Percentiles rank a stretch among this genome's conserved stretches.
phyloP scores from a whole-genome alignment of 192 early-diverging fungal genomes.

The Coemansia sp. region DNA sequence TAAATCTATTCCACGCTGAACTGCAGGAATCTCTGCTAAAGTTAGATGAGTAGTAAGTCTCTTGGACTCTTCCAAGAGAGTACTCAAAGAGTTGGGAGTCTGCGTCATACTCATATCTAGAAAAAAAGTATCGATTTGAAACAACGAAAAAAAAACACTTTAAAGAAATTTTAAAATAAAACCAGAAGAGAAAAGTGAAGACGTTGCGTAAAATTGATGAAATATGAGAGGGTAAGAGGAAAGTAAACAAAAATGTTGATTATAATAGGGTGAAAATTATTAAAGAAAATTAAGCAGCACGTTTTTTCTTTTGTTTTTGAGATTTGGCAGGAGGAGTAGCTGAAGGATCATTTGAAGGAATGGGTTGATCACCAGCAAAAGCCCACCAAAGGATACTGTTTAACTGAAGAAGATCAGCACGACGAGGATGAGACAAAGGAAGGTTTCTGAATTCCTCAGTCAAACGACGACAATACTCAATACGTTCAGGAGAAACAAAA shows the following conservation, averaged over 20 bases:
- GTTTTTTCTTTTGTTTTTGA: conserved; percentile 1
- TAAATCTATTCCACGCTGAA: conserved; percentile 85
- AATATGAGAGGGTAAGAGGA: too few species aligned
- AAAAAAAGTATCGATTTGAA: not conserved
- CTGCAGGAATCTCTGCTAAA: conserved; percentile 64
- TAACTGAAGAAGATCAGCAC: conserved; percentile 57
- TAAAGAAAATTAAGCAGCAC: not conserved
- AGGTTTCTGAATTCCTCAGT: conserved; percentile 57
- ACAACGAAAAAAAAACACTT: conserved; percentile 4
- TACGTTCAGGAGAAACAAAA: conserved; percentile 65
- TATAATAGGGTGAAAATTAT: not conserved
- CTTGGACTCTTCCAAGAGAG: conserved; percentile 73
- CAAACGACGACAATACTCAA: conserved; percentile 48
- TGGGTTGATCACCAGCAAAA: conserved; percentile 15
- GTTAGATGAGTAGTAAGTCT: conserved; percentile 73
- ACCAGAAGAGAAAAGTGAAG: too few species aligned
- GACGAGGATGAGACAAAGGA: conserved; percentile 27
- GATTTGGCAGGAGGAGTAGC: not conserved
- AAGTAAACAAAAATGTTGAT: not conserved
- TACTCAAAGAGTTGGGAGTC: conserved; percentile 20
- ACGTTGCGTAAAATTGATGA: too few species aligned
- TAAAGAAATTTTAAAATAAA: too few species aligned
- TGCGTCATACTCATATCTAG: conserved; percentile 12
- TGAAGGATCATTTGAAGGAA: too few species aligned
- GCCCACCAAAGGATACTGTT: conserved; percentile 51